Evolutionary conservation across 345 rosid genomes (phyloP), one percentile per base, ranked within the genome.

Genomic region (Moricandia moricandioides): DNA sequence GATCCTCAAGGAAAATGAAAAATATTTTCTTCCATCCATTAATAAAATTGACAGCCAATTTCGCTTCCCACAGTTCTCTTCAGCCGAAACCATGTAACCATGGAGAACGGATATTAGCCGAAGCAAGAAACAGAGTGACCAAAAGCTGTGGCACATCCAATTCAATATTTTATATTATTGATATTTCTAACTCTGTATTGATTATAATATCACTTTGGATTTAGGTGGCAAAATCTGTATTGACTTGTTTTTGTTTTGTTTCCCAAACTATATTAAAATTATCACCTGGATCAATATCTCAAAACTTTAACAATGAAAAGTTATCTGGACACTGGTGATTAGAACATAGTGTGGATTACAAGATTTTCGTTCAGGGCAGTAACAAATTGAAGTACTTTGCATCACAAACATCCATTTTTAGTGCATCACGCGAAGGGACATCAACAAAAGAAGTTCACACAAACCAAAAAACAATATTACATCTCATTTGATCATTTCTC

Each of bases 301-400:
- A 34, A 37, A 37, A 35, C 9, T 35, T 49, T 31, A 69, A 4
- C 7, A n/a, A 6, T 6, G 1, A 29, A 47, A 49, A 24, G 30
- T 37, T 54, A 54, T 13, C 11, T 62, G 40, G 13, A 55, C 57
- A 30, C 54, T 39, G 14, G 58, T 29, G 12, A 7, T 65, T 56
- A 65, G 14, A 40, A 18, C 4, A 40, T 31, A 39, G 2, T 30
- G 31, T 65, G 35, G 37, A 74, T 66, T 57, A 65, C 78, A 74
- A 65, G 72, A 66, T 66, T 45, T 74, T 49, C 71, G 18, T 35
- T 12, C 66, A 40, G 7, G 62, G 35, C 49, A 17, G 3, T 49
- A 63, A 63, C 33, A 30, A 30, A 62, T 26, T 35, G 37, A 61
- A 30, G 34, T 72, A 62, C 52, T 64, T 29, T 58, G 43, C 66